These are phyloP conservation scores for Biscogniauxia marginata DNA, from an alignment of 2,329 filamentous ascomycete species.

Conservation along the genomic window DNA sequence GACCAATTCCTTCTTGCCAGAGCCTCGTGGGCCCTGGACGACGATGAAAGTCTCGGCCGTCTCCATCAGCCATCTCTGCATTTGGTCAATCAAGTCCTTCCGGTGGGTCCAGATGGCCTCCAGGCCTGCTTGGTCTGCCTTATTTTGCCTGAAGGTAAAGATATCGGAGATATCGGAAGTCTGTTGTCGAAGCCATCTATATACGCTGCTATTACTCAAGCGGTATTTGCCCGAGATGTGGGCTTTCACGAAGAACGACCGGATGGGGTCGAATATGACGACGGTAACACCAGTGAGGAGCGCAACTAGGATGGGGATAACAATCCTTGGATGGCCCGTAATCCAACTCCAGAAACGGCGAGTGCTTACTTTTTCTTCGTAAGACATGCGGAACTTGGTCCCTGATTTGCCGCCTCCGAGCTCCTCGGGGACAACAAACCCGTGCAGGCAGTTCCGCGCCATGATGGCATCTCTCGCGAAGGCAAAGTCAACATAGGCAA, in stretches of 20 bases:
- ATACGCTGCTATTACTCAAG: constrained; percentile 69
- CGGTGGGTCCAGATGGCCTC: constrained; percentile 86
- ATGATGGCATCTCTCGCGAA: constrained; percentile 75
- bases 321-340: constrained; percentile 78
- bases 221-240: constrained; percentile 79
- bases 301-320: constrained; percentile 79
- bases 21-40: constrained; percentile 86
- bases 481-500: constrained; percentile 75
- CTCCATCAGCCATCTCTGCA: constrained; percentile 84
- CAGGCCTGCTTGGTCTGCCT: constrained; percentile 66
- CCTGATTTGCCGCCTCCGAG: constrained; percentile 72
- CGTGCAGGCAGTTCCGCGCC: constrained; percentile 91
- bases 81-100: constrained; percentile 75
- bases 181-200: constrained; percentile 78
- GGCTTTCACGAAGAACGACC: constrained; percentile 86
- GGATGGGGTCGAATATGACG: constrained; percentile 88
- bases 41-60: constrained; percentile 91
- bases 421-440: constrained; percentile 67
- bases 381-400: constrained; percentile 77
- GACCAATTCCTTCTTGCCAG: constrained; percentile 85
- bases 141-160: constrained; percentile 56
- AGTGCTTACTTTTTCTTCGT: constrained; percentile 74
- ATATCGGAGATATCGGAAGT: constrained; percentile 65
- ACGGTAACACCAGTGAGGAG: constrained; percentile 81
- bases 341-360: constrained; percentile 88